Conservation (phyloP, 768 basidiomycete genomes). For the Leccinum disarticulatum region DNA sequence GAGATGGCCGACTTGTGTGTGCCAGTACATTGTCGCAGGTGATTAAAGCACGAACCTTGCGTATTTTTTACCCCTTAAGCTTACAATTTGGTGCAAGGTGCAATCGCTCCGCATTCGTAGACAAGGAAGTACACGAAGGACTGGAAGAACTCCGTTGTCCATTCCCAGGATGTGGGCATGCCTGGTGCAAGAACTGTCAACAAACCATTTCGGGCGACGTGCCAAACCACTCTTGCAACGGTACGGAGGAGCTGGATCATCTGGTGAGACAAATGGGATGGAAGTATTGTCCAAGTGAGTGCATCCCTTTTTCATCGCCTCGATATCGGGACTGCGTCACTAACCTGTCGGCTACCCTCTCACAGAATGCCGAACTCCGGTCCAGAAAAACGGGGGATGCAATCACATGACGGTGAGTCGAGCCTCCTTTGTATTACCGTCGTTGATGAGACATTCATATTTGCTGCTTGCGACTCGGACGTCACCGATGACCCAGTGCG, state of each 20-base stretch:
- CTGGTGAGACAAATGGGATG: conserved; percentile 54
- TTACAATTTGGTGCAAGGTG: conserved; percentile 42
- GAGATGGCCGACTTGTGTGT: conserved; percentile 43
- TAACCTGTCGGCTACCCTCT: neutral
- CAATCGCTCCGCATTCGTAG: conserved; percentile 46
- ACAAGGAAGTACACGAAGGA: conserved; percentile 45
- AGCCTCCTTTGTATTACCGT: neutral
- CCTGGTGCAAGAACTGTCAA: conserved; percentile 62
- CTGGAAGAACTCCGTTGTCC: conserved; percentile 49
- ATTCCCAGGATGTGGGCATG: conserved; percentile 43
- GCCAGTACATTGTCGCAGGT: conserved; percentile 52
- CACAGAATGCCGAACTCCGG: conserved; percentile 44
- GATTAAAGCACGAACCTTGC: neutral
- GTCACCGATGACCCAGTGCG: conserved; percentile 39
- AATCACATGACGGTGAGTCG: conserved; percentile 58
- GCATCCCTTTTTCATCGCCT: neutral
- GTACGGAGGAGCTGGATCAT: conserved; percentile 49
- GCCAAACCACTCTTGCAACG: conserved; percentile 56
- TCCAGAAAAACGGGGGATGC: conserved; percentile 54
- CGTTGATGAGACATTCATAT: neutral
- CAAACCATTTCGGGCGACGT: conserved; percentile 34
- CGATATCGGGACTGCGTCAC: neutral
- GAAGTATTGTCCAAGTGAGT: conserved; percentile 60
- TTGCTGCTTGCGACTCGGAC: neutral
- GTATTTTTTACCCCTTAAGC: neutral